Evolutionary conservation across 169 alveolate species (phyloP).

Genomic region (Eimeria praecox): DNA sequence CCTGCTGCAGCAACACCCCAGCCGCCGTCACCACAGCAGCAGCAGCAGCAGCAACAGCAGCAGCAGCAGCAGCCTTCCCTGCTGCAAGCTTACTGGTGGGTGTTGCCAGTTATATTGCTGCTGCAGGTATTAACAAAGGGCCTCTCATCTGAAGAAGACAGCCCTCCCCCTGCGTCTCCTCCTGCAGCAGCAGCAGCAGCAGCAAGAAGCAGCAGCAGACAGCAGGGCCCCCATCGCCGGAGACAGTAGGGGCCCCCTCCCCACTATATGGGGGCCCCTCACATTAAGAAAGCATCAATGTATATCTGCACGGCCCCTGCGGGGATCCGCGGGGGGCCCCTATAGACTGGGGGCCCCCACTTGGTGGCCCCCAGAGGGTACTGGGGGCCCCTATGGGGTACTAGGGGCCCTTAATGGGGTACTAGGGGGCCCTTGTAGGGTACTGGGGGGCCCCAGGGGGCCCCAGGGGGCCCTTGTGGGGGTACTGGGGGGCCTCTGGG

Average conservation of each 20-base stretch:
- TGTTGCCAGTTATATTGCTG: background rate
- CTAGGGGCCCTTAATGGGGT: conserved; percentile 8
- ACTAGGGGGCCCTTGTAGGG: too few species aligned
- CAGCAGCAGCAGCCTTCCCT: conserved; percentile 29
- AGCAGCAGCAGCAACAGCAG: conserved; percentile 55
- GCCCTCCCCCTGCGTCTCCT: background rate
- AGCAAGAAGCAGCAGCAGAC: conserved; percentile 31
- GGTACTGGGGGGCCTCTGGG: background rate
- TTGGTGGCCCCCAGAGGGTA: background rate
- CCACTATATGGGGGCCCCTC: too few species aligned
- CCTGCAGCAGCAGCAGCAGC: conserved; percentile 22
- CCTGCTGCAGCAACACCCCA: conserved; percentile 26
- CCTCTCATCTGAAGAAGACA: background rate
- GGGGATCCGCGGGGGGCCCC: too few species aligned
- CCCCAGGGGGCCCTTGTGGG: background rate
- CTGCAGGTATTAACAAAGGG: conserved; percentile 2
- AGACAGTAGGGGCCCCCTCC: conserved; percentile 13
- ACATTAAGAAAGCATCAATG: too few species aligned
- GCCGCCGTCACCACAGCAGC: background rate
- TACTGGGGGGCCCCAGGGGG: background rate
- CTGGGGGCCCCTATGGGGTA: conserved; percentile 6
- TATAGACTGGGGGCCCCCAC: too few species aligned
- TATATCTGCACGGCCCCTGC: too few species aligned
- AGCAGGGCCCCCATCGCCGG: conserved; percentile 21
- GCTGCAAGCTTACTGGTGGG: conserved; percentile 51